A percentile compares a stretch with the other conserved stretches of the same genome.
Evolutionary conservation across 2,329 filamentous ascomycete species (phyloP).

Genomic region (Hirsutella rhossiliensis): DNA sequence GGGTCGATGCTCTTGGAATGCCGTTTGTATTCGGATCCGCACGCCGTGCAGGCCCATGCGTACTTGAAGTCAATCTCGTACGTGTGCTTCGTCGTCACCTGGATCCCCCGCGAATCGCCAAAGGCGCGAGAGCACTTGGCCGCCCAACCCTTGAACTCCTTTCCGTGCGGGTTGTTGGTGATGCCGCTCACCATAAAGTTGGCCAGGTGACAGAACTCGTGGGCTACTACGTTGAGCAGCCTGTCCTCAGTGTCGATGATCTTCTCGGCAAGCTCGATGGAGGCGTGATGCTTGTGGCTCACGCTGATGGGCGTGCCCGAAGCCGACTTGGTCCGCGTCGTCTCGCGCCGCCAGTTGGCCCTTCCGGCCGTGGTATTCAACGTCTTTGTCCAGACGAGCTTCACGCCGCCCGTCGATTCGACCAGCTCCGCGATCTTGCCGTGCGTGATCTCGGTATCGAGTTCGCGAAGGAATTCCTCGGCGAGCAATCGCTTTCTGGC

Average conservation of each 20-base stretch:
- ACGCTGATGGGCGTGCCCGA: constrained; percentile 13
- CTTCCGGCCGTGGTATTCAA: constrained; percentile 69
- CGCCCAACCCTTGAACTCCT: constrained; percentile 71
- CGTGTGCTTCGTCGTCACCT: constrained; percentile 79
- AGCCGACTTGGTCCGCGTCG: constrained; percentile 22
- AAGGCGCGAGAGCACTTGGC: constrained; percentile 43
- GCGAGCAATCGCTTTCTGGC: constrained; percentile 50
- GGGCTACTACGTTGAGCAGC: constrained; percentile 81
- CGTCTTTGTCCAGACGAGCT: constrained; percentile 64
- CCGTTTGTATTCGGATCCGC: constrained; percentile 62
- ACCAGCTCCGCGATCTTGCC: constrained; percentile 48
- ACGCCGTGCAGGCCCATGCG: constrained; percentile 65
- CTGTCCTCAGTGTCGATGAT: constrained; percentile 69
- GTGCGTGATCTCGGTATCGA: constrained; percentile 53
- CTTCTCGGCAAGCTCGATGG: constrained; percentile 80
- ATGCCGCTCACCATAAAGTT: constrained; percentile 80
- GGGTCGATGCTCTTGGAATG: constrained; percentile 81
- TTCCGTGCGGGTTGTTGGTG: constrained; percentile 67
- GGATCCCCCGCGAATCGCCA: constrained; percentile 43
- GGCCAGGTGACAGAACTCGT: constrained; percentile 91
- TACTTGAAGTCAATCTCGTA: constrained; percentile 93
- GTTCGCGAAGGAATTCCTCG: constrained; percentile 49
- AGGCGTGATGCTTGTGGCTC: constrained; percentile 48
- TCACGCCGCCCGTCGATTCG: constrained; percentile 54
- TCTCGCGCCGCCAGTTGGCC: constrained; percentile 59